phyloP scores from a whole-genome alignment of 352 stramenopile genomes.

The Pythium folliculosum region DNA sequence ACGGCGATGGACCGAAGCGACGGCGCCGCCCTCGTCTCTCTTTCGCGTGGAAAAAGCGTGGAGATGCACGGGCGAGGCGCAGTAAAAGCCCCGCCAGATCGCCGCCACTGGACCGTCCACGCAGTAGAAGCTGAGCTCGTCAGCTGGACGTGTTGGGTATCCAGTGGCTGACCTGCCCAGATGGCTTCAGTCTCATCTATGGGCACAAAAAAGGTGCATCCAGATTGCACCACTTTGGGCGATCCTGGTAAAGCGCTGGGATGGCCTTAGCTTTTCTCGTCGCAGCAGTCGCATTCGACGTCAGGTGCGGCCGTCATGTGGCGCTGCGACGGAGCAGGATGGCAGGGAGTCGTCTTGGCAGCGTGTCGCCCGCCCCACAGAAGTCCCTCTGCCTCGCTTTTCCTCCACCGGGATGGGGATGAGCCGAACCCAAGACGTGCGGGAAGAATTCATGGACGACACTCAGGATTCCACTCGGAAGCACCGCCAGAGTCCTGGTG shows the following conservation, averaged over 20 bases:
- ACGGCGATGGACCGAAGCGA: neutral
- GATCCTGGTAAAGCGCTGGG: neutral
- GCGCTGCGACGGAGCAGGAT: neutral
- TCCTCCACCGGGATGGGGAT: neutral
- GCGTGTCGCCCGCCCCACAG: neutral
- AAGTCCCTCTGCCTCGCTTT: neutral
- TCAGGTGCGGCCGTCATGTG: neutral
- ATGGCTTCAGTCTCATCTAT: slow-evolving; percentile 12
- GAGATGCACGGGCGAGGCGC: neutral
- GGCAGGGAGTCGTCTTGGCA: neutral
- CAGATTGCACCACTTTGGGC: neutral
- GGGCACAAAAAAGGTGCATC: neutral
- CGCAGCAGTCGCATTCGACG: neutral
- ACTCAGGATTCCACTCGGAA: neutral
- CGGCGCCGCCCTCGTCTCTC: neutral
- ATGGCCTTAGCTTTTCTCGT: neutral
- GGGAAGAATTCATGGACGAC: too few relatives aligned
- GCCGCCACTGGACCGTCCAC: neutral
- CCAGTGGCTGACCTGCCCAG: neutral
- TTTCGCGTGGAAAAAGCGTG: too few relatives aligned
- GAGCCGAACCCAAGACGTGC: neutral
- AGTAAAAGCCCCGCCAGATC: neutral
- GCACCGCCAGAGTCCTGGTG: too few relatives aligned
- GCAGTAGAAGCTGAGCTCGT: slow-evolving; percentile 5
- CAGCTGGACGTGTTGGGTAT: neutral